Base-by-base conservation (phyloP, 2,329 filamentous ascomycete species). In the Rutstroemia sp. region DNA sequence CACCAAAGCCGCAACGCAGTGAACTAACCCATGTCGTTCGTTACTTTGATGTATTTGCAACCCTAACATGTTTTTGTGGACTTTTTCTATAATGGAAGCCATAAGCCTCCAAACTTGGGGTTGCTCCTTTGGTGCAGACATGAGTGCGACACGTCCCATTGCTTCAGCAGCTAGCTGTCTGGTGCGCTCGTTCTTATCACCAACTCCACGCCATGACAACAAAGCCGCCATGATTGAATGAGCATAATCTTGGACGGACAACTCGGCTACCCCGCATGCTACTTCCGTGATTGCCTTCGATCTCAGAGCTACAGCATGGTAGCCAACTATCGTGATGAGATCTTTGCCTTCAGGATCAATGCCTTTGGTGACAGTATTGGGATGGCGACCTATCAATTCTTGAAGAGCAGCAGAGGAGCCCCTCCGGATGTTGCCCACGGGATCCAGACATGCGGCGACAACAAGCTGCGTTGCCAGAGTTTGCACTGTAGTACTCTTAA, bases 351-450 rank as follows among this genome's bases (percentile, higher is more conserved):
- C 17, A 23, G 5, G 41, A 44, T 55, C 47, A 0, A 55, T 48
- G 14, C 92, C 94, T 65, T 91, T 77, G 16, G 80, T 76, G 37
- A 97, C 83, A 0, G 82, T 91, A 65, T 96, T 86, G 0, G 94
- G 92, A 71, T 99, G 92, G 9, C 94, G 84, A 10, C 94, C 94
- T 58, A 97, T 87, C 14, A 99, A 78, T 69, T 99, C 94, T 68
- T 99, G 94, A 39, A 99, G 74, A 2, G 94, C 94, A 45, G 94
- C 94, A 25, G 94, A 97, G 30, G 92, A 87, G 3, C 92, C 94
- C 62, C 94, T 83, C 52, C 94, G 81, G 64, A 99, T 96, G 64
- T 99, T 99, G 3, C 94, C 94, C 10, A 89, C 86, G 1, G 92
- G 86, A 67, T 99, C 94, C 6, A 96, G 77, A 60, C 87, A 94